Conservation (phyloP, 2,329 filamentous ascomycete genomes). For the Clonostachys rosea region DNA sequence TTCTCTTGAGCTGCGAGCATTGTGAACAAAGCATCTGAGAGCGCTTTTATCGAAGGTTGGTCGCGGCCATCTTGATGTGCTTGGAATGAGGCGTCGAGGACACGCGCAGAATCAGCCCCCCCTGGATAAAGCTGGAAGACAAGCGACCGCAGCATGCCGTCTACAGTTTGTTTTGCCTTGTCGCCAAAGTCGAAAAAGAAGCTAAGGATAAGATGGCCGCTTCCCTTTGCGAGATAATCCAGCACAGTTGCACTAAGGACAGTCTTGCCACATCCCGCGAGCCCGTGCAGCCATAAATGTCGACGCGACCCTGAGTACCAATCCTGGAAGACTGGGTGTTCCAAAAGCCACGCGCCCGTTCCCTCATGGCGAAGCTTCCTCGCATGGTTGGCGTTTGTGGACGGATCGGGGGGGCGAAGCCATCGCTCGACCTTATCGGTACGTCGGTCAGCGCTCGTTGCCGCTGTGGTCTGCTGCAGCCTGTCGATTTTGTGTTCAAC, state of each 20-base stretch:
- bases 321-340: background rate
- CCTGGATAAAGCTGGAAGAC: background rate
- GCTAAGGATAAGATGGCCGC: background rate
- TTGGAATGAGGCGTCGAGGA: background rate
- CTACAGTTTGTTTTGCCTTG: background rate
- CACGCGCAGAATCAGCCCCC: background rate
- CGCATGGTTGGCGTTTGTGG: background rate
- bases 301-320: background rate
- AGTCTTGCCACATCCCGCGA: conserved; percentile 1
- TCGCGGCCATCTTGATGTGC: background rate
- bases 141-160: background rate
- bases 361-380: background rate
- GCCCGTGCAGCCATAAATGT: conserved; percentile 1
- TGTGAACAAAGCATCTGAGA: background rate
- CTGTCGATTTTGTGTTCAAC: background rate
- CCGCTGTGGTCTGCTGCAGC: background rate
- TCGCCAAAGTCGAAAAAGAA: conserved; percentile 2
- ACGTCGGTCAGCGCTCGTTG: background rate
- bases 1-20: background rate
- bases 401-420: background rate
- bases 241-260: conserved; percentile 2
- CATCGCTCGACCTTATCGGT: background rate
- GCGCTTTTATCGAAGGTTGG: background rate
- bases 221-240: background rate
- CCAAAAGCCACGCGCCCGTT: conserved; percentile 1